Evolutionary conservation across 2,329 filamentous ascomycete genomes (phyloP).

Genomic region (Coniella vitis): DNA sequence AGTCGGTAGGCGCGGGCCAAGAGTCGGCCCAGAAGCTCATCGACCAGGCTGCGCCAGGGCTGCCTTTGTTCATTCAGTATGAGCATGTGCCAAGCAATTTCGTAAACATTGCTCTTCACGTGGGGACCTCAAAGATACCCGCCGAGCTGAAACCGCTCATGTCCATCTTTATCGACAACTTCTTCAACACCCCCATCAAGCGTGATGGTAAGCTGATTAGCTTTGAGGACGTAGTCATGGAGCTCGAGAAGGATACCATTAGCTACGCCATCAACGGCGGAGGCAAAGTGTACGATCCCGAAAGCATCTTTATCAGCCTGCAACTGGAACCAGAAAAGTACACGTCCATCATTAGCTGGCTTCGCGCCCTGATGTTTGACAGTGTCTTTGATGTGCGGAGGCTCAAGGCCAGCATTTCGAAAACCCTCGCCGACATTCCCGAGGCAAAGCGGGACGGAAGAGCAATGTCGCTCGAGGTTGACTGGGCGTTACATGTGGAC

Average conservation of each 20-base stretch:
- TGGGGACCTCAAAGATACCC: constrained; percentile 72
- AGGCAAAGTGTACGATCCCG: constrained; percentile 64
- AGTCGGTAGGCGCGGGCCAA: constrained; percentile 57
- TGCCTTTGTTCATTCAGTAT: constrained; percentile 92
- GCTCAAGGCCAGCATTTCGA: constrained; percentile 60
- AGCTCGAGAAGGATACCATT: constrained; percentile 86
- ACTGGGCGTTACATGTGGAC: constrained; percentile 76
- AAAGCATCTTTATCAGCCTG: constrained; percentile 76
- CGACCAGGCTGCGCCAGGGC: constrained; percentile 54
- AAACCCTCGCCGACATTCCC: constrained; percentile 85
- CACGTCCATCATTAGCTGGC: constrained; percentile 71
- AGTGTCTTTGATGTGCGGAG: constrained; percentile 73
- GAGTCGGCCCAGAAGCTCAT: constrained; percentile 71
- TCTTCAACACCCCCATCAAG: constrained; percentile 86
- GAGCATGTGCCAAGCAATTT: constrained; percentile 93
- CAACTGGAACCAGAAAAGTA: constrained; percentile 88
- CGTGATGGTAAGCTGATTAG: constrained; percentile 69
- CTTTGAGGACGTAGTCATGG: constrained; percentile 88
- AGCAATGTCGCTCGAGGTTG: constrained; percentile 55
- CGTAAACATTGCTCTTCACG: constrained; percentile 72
- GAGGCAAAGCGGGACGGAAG: constrained; percentile 84
- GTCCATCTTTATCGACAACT: constrained; percentile 79
- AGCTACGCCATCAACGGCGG: constrained; percentile 69
- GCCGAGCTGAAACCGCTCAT: constrained; percentile 80
- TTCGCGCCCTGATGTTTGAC: constrained; percentile 80